phyloP scores from a whole-genome alignment of 768 basidiomycete genomes.

The Cubamyces sp. region DNA sequence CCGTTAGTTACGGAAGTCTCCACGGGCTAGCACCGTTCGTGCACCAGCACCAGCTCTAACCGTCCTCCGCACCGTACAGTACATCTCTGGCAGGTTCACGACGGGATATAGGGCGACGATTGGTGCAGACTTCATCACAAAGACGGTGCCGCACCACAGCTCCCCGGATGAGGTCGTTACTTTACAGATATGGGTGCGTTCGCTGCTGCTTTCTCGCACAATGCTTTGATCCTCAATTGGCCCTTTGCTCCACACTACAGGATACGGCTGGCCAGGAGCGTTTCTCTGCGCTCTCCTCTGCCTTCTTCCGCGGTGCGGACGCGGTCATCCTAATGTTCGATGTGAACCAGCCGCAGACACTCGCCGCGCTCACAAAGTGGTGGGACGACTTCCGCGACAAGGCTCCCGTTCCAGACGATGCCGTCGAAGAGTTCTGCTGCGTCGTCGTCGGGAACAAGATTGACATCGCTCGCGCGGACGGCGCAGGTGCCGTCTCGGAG shows the following conservation, averaged over 20 bases:
- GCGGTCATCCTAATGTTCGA: constrained; percentile 84
- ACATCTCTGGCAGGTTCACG: constrained; percentile 76
- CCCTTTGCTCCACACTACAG: constrained; percentile 39
- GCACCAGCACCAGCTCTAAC: constrained; percentile 9
- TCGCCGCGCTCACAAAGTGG: constrained; percentile 68
- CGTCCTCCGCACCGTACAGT: constrained; percentile 45
- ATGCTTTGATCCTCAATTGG: constrained; percentile 6
- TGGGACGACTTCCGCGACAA: constrained; percentile 75
- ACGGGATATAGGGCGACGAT: constrained; percentile 84
- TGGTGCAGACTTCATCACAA: constrained; percentile 87
- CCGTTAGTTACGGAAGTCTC: constrained; percentile 29
- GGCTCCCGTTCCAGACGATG: constrained; percentile 69
- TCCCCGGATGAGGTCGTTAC: constrained; percentile 59
- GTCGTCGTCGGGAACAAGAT: constrained; percentile 78
- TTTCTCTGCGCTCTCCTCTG: constrained; percentile 78
- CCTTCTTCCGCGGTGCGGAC: constrained; percentile 87
- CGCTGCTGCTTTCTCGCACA: neutral
- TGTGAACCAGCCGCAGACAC: constrained; percentile 65
- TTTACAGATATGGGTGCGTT: constrained; percentile 69
- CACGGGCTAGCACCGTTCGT: neutral
- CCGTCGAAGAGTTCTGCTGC: constrained; percentile 65
- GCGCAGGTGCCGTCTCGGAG: constrained; percentile 37
- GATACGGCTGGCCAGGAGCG: constrained; percentile 90
- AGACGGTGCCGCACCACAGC: constrained; percentile 65
- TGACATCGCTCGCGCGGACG: constrained; percentile 47